phyloP scores from a whole-genome alignment of 1,139 yeast genomes.

The Kodamaea plutei region DNA sequence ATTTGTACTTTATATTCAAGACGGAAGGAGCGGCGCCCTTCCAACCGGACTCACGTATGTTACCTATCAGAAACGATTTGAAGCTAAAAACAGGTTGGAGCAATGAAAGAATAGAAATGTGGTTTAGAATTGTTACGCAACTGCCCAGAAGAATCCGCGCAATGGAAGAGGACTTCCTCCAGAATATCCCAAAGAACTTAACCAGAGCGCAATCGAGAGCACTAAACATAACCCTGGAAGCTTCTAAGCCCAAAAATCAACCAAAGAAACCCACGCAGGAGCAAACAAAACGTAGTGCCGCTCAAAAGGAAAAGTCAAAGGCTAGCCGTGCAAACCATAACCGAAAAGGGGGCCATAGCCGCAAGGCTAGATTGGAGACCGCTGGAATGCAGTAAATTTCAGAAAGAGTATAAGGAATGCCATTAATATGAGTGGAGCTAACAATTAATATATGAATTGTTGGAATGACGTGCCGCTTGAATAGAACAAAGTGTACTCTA shows the following conservation, averaged over 20 bases:
- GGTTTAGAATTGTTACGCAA: constrained; percentile 73
- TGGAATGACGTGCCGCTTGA: no score
- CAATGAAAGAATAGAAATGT: constrained; percentile 90
- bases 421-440: no score
- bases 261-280: constrained; percentile 18
- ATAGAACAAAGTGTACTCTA: no score
- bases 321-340: constrained; percentile 59
- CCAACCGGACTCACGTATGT: constrained; percentile 47
- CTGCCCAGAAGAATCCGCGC: constrained; percentile 58
- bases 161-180: constrained; percentile 59
- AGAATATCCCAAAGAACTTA: constrained; percentile 13
- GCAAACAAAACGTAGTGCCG: constrained; percentile 22
- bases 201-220: constrained; percentile 11
- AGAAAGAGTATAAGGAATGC: no score
- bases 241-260: constrained; percentile 6
- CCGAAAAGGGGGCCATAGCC: constrained; percentile 58
- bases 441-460: no score
- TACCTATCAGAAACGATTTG: constrained; percentile 49
- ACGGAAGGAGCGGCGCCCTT: constrained; percentile 48
- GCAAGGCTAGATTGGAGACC: constrained; percentile 30
- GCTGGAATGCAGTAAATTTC: constrained; percentile 18
- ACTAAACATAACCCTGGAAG: no score
- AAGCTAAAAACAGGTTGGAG: constrained; percentile 61
- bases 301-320: constrained; percentile 53
- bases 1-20: constrained; percentile 55